Evolutionary conservation across 2,329 filamentous ascomycete genomes (phyloP), one percentile per base, ranked within the genome.

Genomic region (Epichloe gansuensis): DNA sequence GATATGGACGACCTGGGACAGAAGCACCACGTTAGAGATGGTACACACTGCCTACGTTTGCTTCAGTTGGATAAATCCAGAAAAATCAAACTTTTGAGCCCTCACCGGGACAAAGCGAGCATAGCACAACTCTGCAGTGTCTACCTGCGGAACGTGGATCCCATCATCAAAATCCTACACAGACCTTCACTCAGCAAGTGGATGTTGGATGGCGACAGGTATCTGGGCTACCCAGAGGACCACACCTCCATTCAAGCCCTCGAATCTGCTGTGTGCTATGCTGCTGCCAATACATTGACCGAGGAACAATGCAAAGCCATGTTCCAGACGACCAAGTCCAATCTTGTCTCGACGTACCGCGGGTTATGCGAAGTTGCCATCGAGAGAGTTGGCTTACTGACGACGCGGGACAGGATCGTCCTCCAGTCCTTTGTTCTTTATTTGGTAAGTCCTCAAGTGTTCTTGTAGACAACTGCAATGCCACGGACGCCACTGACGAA

Each of bases 351-450:
- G 8, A 60, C 17, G 58, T 63, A 46, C 34, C 49, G 49, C 34
- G 28, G 23, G 15, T 31, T 28, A 31, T 51, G 49, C 28, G 49
- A 51, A 41, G 43, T 46, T 0, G 57, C 60, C 0, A 41, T 66
- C 2, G 61, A 61, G 28, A 51, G 48, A 13, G 58, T 62, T 6
- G 56, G 55, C 0, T 37, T 65, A 7, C 50, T 65, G 0, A 57
- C 58, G 1, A 63, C 63, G 6, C 50, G 51, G n/a, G 62, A 64
- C 44, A 60, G 61, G 1, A 61, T 61, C 5, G 56, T 62, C 17
- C 56, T 65, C 2, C 63, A 65, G 39, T 62, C 62, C 1, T 66
- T 66, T 52, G 57, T 65, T 21, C 49, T 66, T 23, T 66, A 65
- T 51, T 50, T 57, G 39, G 54, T 56, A 42, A 46, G 56, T 37